Base-by-base conservation (phyloP, 1,139 yeast species). In the Geotrichum carabidarum region DNA sequence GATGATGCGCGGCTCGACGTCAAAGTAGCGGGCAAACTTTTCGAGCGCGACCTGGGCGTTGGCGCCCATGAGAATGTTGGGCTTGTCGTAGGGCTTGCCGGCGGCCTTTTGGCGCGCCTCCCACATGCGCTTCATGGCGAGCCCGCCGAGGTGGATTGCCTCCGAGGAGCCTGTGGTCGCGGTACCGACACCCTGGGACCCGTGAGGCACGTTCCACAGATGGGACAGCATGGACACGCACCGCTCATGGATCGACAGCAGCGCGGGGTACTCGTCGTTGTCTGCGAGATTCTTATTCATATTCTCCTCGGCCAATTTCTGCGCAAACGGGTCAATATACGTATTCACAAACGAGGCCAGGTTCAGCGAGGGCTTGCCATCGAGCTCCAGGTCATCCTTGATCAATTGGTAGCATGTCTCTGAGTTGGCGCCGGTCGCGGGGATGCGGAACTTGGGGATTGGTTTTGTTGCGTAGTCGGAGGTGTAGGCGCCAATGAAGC, bases 91-190 rank as follows among this genome's bases (percentile, higher is more conserved):
- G 43, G 84, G 77, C 62, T 80, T 80, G 8, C 91, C 91, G 32
- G 74, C 74, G 4, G 75, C 82, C 65, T 72, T 76, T 64, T 83
- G 81, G 61, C 74, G 78, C 44, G 76, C 80, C 68, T 86, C 94
- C 97, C 97, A 90, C 59, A 79, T 78, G 65, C 89, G 86, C 76
- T 90, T 90, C 86, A 90, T 78, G 6, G 96, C 96, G 57, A 90
- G 77, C 2, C 97, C 97, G 46, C 94, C 97, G 57, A 90, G 79
- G 86, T 89, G 89, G 62, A 90, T 83, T 6, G 97, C 97, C 69
- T 90, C 97, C 0, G 94, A 84, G 2, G 96, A 88, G 5, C 97
- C 97, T 1, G 96, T 90, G 54, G 96, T 87, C 43, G 96, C 94
- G 17, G 95, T 83, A 34, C 97, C 97, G 36, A 88, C 76, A 2